Evolutionary conservation across 345 rosid species (phyloP).

Genomic region (Salix dunnii): DNA sequence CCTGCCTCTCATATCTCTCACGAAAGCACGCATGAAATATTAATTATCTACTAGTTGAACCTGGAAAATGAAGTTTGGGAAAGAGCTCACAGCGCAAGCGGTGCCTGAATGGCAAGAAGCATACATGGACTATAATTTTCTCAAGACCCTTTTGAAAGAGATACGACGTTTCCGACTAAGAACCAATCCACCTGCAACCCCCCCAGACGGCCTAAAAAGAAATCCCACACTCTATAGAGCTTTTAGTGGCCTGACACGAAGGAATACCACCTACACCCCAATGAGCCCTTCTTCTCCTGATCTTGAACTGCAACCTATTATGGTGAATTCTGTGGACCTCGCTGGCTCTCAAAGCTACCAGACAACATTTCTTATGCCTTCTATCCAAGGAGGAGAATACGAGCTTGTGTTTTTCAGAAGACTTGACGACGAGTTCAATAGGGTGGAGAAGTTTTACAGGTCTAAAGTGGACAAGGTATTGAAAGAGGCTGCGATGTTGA

Average conservation of each 20-base stretch:
- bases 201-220: conserved; percentile 29
- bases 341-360: conserved; percentile 35
- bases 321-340: conserved; percentile 31
- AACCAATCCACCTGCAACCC: conserved; percentile 22
- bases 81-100: conserved; percentile 61
- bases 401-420: conserved; percentile 58
- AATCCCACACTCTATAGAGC: conserved; percentile 48
- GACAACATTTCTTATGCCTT: conserved; percentile 51
- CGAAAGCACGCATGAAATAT: neutral
- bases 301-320: conserved; percentile 43
- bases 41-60: neutral
- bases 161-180: conserved; percentile 38
- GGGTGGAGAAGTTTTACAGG: conserved; percentile 51
- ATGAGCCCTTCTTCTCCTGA: conserved; percentile 16
- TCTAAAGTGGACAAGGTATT: conserved; percentile 50
- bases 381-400: conserved; percentile 61
- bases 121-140: conserved; percentile 54
- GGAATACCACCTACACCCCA: conserved; percentile 14
- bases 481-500: conserved; percentile 53
- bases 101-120: conserved; percentile 81
- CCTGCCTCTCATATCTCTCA: neutral
- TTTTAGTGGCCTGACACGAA: conserved; percentile 53
- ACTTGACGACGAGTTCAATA: conserved; percentile 63
- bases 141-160: conserved; percentile 55
- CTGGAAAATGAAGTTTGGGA: conserved; percentile 63